Evolutionary conservation across 805 yeast genomes (phyloP).

Genomic region (Schizosaccharomyces octosporus): DNA sequence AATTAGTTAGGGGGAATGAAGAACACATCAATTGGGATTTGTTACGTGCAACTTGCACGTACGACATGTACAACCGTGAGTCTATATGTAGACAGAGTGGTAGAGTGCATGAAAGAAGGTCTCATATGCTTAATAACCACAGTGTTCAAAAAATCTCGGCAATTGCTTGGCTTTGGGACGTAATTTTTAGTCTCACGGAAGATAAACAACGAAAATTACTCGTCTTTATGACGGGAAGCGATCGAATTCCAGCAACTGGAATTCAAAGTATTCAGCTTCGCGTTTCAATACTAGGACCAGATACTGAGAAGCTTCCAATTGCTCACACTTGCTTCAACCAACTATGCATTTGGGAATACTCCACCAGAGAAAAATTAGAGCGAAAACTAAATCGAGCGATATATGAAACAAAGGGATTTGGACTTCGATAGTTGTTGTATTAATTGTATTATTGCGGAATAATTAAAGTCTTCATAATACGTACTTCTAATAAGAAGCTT

Average conservation of each 20-base stretch:
- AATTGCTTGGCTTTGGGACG: slow-evolving; percentile 74
- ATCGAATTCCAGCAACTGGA: slow-evolving; percentile 82
- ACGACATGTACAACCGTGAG: slow-evolving; percentile 30
- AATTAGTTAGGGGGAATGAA: slow-evolving; percentile 52
- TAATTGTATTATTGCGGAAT: background rate
- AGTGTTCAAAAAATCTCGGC: slow-evolving; percentile 16
- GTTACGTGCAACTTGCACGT: slow-evolving; percentile 47
- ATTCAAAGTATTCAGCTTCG: slow-evolving; percentile 48
- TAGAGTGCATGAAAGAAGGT: background rate
- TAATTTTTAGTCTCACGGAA: slow-evolving; percentile 23
- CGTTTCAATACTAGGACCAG: slow-evolving; percentile 29
- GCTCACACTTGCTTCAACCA: slow-evolving; percentile 94
- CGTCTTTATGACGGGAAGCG: slow-evolving; percentile 70
- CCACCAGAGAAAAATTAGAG: slow-evolving; percentile 26
- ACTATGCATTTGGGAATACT: slow-evolving; percentile 48
- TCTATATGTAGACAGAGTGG: slow-evolving; percentile 3
- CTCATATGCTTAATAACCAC: background rate
- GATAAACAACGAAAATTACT: slow-evolving; percentile 36
- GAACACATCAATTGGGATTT: slow-evolving; percentile 44
- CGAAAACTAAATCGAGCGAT: slow-evolving; percentile 44
- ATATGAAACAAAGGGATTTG: slow-evolving; percentile 68
- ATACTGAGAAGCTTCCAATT: slow-evolving; percentile 32
- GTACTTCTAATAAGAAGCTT: background rate
- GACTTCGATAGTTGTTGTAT: slow-evolving; percentile 24
- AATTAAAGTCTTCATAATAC: background rate